These are phyloP conservation scores for Cutaneotrichosporon sp. DNA, from an alignment of 1,284 basidiomycete genomes.

Conservation along the genomic window DNA sequence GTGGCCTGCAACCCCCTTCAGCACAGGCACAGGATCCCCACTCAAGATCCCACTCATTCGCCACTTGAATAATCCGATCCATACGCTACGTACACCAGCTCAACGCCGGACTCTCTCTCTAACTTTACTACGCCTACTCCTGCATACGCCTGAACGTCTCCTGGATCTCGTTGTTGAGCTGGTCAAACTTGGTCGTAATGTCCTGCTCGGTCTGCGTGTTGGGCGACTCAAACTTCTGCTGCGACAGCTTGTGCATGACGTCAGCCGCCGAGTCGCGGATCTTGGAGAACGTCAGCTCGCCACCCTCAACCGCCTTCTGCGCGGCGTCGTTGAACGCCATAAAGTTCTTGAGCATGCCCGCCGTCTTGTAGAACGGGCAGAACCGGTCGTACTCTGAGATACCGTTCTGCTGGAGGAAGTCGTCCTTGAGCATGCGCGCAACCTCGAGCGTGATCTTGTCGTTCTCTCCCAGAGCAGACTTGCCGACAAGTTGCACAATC, in stretches of 20 bases:
- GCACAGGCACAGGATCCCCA: too few relatives aligned
- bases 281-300: constrained; percentile 83
- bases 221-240: constrained; percentile 92
- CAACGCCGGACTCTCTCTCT: not conserved
- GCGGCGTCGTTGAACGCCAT: constrained; percentile 89
- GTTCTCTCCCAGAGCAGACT: constrained; percentile 92
- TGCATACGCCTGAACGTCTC: constrained; percentile 83
- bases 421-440: constrained; percentile 92
- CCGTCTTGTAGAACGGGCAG: constrained; percentile 99
- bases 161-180: constrained; percentile 75
- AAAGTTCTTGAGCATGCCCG: constrained; percentile 92
- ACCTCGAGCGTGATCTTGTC: constrained; percentile 99
- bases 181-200: constrained; percentile 76
- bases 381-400: constrained; percentile 96
- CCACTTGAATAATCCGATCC: not conserved
- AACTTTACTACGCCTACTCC: constrained; percentile 58
- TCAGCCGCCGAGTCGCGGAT: constrained; percentile 86
- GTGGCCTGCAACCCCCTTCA: too few relatives aligned
- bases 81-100: constrained; percentile 1
- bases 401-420: constrained; percentile 98
- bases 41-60: too few relatives aligned
- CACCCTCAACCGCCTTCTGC: constrained; percentile 70
- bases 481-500: constrained; percentile 98
- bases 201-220: constrained; percentile 74
- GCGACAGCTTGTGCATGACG: constrained; percentile 90